Conservation (phyloP, 441 rosid species). For the Eruca vesicaria region DNA sequence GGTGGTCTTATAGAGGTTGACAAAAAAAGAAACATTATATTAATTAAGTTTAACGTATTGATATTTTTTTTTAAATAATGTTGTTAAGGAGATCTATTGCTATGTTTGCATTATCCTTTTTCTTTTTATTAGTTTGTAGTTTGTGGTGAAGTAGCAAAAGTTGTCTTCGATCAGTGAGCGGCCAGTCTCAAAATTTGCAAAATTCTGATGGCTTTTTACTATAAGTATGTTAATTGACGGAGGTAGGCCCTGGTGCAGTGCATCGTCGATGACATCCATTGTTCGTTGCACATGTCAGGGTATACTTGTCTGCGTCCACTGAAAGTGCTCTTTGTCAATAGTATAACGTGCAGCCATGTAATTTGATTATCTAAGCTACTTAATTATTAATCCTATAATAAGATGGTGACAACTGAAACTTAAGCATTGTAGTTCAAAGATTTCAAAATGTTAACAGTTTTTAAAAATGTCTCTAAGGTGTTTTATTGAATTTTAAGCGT, state of each 20-base stretch:
- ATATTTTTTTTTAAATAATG: too few relatives aligned
- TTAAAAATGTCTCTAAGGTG: too few relatives aligned
- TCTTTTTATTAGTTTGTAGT: slow-evolving; percentile 5
- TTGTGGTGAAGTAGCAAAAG: slow-evolving; percentile 17
- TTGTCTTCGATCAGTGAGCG: slow-evolving; percentile 17
- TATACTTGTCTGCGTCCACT: background rate
- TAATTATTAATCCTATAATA: background rate
- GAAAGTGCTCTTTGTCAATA: background rate
- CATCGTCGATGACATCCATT: background rate
- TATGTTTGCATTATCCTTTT: too few relatives aligned
- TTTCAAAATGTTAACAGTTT: too few relatives aligned
- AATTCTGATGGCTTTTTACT: slow-evolving; percentile 14
- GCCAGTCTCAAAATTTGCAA: slow-evolving; percentile 8
- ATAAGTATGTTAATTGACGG: background rate
- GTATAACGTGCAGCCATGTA: slow-evolving; percentile 9
- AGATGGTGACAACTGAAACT: background rate
- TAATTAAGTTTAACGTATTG: too few relatives aligned
- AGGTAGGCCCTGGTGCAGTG: background rate
- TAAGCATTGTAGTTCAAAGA: too few relatives aligned
- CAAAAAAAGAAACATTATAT: too few relatives aligned
- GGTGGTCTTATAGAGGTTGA: too few relatives aligned
- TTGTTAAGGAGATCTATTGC: too few relatives aligned
- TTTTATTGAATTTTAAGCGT: too few relatives aligned
- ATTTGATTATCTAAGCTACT: background rate
- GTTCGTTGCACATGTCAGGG: slow-evolving; percentile 22